Evolutionary conservation across 2,329 filamentous ascomycete species (phyloP), one percentile per base, ranked within the genome.

Genomic region (Exophiala viscosa): DNA sequence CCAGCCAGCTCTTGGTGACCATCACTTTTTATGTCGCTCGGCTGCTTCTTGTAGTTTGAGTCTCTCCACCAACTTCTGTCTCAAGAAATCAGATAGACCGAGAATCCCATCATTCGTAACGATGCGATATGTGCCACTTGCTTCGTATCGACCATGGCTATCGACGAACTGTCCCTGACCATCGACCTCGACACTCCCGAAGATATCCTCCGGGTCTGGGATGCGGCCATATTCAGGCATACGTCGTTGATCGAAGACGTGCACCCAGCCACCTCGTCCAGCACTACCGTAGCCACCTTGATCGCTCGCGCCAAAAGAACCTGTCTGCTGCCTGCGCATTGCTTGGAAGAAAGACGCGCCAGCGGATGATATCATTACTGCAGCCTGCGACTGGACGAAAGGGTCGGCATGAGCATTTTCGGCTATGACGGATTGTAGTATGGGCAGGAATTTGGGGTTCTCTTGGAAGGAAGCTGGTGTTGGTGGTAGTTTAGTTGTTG

Each of bases 141-240:
- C 68, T 66, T 84, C 81, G 69, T 83, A 85, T 45, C 76, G 76
- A 9, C 82, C 82, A 59, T 73, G 70, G 0, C 70, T 74, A 40
- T 76, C 78, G 14, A 79, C 75, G 65, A 85, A 83, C n/a, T 71
- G 67, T 1, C 82, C 82, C 14, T 74, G 58, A 0, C 72, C 73
- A 67, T 84, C 81, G 3, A 85, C 78, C 66, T 85, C 82, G 18
- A 85, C 64, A 60, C 81, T 84, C 11, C 82, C 82, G 63, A 85
- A 81, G 45, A 85, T 85, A 67, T 85, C 82, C 64, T 85, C 82
- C 0, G 82, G 82, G 65, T 73, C 75, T 46, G 82, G 79, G 56
- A 84, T 83, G n/a, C 82, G 66, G 1, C 82, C 82, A 66, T 75
- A 85, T 54, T 85, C 82, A 2, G 82, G 82, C 33, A 82, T 80